Conservation (phyloP, 176 grass and related monocot genomes). For the Lolium multiflorum region DNA sequence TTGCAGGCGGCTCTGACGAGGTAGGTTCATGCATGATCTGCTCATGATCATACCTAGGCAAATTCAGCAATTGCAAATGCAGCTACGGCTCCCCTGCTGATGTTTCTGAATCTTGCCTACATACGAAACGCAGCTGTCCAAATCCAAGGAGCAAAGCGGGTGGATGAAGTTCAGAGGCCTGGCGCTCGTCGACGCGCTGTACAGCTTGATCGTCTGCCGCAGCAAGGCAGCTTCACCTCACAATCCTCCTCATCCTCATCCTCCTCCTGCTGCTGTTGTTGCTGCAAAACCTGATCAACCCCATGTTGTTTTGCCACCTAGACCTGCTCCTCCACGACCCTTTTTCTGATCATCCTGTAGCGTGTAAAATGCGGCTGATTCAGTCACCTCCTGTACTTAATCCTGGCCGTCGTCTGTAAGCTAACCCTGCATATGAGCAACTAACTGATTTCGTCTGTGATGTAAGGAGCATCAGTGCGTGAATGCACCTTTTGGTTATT, state of each 20-base stretch:
- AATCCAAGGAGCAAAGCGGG: constrained; percentile 24
- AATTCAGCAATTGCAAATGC: neutral
- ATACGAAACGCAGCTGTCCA: constrained; percentile 16
- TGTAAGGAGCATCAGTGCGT: constrained; percentile 24
- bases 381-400: constrained; percentile 29
- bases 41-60: neutral
- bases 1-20: constrained; percentile 9
- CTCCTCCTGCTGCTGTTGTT: neutral
- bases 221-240: constrained; percentile 23
- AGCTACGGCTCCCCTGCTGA: neutral
- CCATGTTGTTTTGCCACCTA: neutral
- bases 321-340: neutral
- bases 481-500: constrained; percentile 30
- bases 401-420: constrained; percentile 31
- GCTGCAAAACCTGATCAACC: neutral
- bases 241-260: neutral
- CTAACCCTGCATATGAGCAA: constrained; percentile 41
- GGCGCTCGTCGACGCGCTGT: constrained; percentile 22
- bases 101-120: neutral
- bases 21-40: constrained; percentile 19
- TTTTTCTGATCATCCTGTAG: constrained; percentile 28
- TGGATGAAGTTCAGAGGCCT: constrained; percentile 41
- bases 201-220: constrained; percentile 42
- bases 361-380: constrained; percentile 45
- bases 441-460: constrained; percentile 37